Percentiles rank a stretch among this genome's conserved stretches.
Evolutionary conservation across 257 asterid genomes (phyloP).

Genomic region (Forsythia suspensa): DNA sequence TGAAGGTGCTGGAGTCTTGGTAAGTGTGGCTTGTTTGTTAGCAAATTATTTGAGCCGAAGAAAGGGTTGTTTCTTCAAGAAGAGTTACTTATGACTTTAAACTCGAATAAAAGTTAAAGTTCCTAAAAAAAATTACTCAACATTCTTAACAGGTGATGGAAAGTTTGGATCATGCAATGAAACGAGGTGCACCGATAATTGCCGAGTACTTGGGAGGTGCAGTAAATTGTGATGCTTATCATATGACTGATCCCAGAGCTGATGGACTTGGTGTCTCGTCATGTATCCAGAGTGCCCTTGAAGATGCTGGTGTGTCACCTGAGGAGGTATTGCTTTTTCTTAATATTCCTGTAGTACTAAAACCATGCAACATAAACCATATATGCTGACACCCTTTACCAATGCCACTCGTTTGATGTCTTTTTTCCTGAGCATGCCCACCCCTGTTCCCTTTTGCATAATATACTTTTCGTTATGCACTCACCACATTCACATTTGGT

Average conservation of each 20-base stretch:
- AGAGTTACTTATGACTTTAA: background rate
- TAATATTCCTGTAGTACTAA: background rate
- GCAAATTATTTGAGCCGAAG: background rate
- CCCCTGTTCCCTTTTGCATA: background rate
- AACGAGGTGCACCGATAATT: slow-evolving; percentile 81
- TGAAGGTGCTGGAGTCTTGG: slow-evolving; percentile 92
- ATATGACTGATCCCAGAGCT: slow-evolving; percentile 93
- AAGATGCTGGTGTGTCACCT: slow-evolving; percentile 87
- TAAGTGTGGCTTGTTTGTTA: slow-evolving; percentile 27
- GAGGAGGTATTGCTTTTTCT: slow-evolving; percentile 64
- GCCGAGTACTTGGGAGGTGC: slow-evolving; percentile 97
- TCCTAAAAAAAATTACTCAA: background rate
- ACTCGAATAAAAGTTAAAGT: background rate
- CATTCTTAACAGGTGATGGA: slow-evolving; percentile 71
- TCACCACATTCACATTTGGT: too few species aligned
- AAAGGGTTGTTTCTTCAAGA: background rate
- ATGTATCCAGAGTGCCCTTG: slow-evolving; percentile 69
- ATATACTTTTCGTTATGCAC: background rate
- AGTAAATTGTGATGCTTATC: slow-evolving; percentile 90
- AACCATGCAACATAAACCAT: background rate
- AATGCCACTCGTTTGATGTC: background rate
- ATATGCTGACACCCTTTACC: background rate
- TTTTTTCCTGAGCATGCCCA: background rate
- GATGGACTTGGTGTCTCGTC: slow-evolving; percentile 97
- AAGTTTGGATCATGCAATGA: slow-evolving; percentile 93